Conservation (phyloP, 345 rosid genomes). For the Eutrema heterophyllum region DNA sequence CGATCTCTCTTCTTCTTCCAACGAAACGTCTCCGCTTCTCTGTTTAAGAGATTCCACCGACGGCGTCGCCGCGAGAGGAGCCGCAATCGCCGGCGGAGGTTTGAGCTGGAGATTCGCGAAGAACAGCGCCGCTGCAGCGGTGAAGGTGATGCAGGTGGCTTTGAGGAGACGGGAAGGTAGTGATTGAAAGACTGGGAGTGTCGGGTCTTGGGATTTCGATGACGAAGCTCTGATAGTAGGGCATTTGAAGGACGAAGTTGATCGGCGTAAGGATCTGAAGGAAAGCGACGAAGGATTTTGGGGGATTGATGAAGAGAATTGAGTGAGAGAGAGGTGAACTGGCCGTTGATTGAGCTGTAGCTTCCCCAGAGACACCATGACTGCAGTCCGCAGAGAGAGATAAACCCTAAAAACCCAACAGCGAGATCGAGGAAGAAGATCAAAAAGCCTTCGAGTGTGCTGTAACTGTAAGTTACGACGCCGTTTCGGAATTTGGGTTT, state of each 20-base stretch:
- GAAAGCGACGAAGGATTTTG: constrained; percentile 35
- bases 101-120: constrained; percentile 43
- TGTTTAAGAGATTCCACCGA: constrained; percentile 35
- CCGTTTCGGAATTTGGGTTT: constrained; percentile 1
- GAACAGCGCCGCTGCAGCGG: constrained; percentile 64
- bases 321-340: constrained; percentile 41
- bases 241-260: constrained; percentile 33
- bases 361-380: constrained; percentile 59
- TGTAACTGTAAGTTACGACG: neutral
- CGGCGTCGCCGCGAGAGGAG: constrained; percentile 31
- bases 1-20: constrained; percentile 45
- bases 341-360: constrained; percentile 40
- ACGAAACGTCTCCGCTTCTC: constrained; percentile 17
- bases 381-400: constrained; percentile 4
- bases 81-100: constrained; percentile 43
- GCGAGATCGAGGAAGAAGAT: constrained; percentile 21
- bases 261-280: constrained; percentile 28
- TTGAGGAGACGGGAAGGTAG: constrained; percentile 36
- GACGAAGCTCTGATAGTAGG: constrained; percentile 42
- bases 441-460: neutral
- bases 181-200: constrained; percentile 14
- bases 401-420: constrained; percentile 27
- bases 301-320: constrained; percentile 35
- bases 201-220: constrained; percentile 10
- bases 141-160: constrained; percentile 51